Percentiles rank a stretch among this genome's conserved stretches.
Evolutionary conservation across 768 basidiomycete genomes (phyloP).

Genomic region (Butyriboletus loyo): DNA sequence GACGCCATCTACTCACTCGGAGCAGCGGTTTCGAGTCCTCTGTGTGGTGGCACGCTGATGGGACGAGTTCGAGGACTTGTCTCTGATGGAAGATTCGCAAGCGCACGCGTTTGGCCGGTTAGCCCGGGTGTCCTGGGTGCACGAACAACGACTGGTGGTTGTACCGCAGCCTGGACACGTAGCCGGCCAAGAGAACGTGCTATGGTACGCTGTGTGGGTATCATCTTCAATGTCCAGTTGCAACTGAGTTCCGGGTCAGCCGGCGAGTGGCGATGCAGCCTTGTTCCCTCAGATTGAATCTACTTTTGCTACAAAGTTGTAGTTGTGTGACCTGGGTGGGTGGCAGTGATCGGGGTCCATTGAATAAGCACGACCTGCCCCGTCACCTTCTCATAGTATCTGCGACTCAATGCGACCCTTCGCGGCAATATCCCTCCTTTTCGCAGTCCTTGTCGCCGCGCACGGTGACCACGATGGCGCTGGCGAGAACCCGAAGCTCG

Average conservation of each 20-base stretch:
- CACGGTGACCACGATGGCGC: slow-evolving; percentile 65
- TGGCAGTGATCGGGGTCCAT: slow-evolving; percentile 26
- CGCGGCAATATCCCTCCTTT: slow-evolving; percentile 41
- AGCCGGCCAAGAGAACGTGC: slow-evolving; percentile 24
- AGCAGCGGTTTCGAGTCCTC: slow-evolving; percentile 17
- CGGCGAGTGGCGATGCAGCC: too few relatives aligned
- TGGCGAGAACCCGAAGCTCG: slow-evolving; percentile 57
- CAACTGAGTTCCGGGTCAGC: slow-evolving; percentile 22
- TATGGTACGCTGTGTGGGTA: slow-evolving; percentile 29
- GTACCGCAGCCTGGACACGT: slow-evolving; percentile 11
- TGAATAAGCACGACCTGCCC: background rate
- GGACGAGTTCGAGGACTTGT: background rate
- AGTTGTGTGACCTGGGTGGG: too few relatives aligned
- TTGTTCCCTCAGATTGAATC: too few relatives aligned
- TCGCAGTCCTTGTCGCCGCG: slow-evolving; percentile 33
- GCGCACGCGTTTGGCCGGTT: slow-evolving; percentile 4
- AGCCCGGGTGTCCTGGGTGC: slow-evolving; percentile 6
- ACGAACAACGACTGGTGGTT: slow-evolving; percentile 4
- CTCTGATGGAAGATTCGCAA: slow-evolving; percentile 1
- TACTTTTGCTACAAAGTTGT: too few relatives aligned
- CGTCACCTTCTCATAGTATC: slow-evolving; percentile 8
- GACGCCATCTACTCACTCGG: slow-evolving; percentile 13
- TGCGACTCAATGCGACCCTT: slow-evolving; percentile 44
- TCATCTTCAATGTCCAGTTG: slow-evolving; percentile 18
- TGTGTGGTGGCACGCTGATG: background rate